Conservation (phyloP, 345 rosid species). For the Moringa oleifera region DNA sequence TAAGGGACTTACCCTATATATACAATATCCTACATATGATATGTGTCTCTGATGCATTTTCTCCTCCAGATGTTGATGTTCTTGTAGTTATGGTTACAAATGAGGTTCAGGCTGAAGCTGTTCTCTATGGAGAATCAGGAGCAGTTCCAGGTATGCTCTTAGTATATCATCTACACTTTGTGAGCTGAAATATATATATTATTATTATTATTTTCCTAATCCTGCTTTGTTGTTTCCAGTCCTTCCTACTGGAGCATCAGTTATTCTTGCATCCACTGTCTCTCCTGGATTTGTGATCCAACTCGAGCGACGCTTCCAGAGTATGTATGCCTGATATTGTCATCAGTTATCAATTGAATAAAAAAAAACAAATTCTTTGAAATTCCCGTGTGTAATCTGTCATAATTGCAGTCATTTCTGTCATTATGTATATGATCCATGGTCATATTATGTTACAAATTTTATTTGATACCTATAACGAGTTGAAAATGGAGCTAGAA, state of each 20-base stretch:
- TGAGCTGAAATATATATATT: slow-evolving; percentile 15
- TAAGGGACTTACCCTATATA: too few relatives aligned
- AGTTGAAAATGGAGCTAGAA: too few relatives aligned
- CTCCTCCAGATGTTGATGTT: slow-evolving; percentile 64
- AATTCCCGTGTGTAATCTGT: too few relatives aligned
- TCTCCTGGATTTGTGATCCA: slow-evolving; percentile 76
- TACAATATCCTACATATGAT: too few relatives aligned
- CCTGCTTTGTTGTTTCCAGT: slow-evolving; percentile 33
- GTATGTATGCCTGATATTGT: slow-evolving; percentile 45
- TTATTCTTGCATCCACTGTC: slow-evolving; percentile 87
- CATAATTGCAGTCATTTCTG: too few relatives aligned
- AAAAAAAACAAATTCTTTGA: too few relatives aligned
- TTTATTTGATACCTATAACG: too few relatives aligned
- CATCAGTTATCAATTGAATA: too few relatives aligned
- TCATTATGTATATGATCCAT: too few relatives aligned
- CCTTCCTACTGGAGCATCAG: slow-evolving; percentile 68
- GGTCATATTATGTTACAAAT: too few relatives aligned
- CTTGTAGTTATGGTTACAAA: slow-evolving; percentile 92
- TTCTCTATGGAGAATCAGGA: slow-evolving; percentile 72
- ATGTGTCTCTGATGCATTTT: slow-evolving; percentile 12
- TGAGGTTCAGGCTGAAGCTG: slow-evolving; percentile 84
- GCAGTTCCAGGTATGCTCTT: slow-evolving; percentile 63
- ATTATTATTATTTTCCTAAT: too few relatives aligned
- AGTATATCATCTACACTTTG: slow-evolving; percentile 9
- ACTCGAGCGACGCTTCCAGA: slow-evolving; percentile 62